Base-by-base conservation (phyloP, 129 eudicot genomes). In the Flaveria ramosissima region DNA sequence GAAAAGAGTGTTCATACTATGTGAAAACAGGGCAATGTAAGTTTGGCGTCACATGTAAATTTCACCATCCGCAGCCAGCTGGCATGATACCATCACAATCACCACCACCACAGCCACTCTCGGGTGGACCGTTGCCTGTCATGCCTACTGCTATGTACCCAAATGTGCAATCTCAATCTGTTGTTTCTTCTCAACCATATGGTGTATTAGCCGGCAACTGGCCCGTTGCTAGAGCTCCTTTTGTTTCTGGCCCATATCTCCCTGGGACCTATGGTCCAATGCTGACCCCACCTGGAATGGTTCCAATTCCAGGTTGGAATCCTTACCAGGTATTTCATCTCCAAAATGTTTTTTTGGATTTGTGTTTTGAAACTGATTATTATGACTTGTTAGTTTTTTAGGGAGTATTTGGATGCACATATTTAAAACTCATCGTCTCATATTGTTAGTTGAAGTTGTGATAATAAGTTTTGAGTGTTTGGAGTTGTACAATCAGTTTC, bases 21-120 rank as follows among this genome's bases (percentile, higher is more conserved):
- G 74, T 86, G 59, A 92, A 86, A 85, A 90, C 93, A 71, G 96
- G 94, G 77, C 96, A 84, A 71, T 92, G 98, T 85, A 92, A 92
- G 88, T 92, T 92, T 73, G 98, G 98, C 11, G 70, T 78, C 77
- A 92, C 94, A 32, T 92, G 98, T 82, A 92, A 92, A 84, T 92
- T 90, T 70, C 92, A 92, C 83, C 98, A 92, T 78, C 94, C 98
- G 13, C 98, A 84, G 74, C 94, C 93, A 52, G 83, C 86, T 62
- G 91, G 93, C 56, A 63, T 83, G 50, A 39, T 80, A 42, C 70
- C 80, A 12, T 84, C 84, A 66, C 50, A 82, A 71, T 9, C 64
- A 57, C 32, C 64, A 48, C 53, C 82, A 76, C 84, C 85, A 59
- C 88, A 72, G 36, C 70, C 73, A 61, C 78, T 64, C 21, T 59